Percentiles rank a stretch among this genome's conserved stretches.
Evolutionary conservation across 169 alveolate species (phyloP).

Genomic region (Amoebophrya sp.): DNA sequence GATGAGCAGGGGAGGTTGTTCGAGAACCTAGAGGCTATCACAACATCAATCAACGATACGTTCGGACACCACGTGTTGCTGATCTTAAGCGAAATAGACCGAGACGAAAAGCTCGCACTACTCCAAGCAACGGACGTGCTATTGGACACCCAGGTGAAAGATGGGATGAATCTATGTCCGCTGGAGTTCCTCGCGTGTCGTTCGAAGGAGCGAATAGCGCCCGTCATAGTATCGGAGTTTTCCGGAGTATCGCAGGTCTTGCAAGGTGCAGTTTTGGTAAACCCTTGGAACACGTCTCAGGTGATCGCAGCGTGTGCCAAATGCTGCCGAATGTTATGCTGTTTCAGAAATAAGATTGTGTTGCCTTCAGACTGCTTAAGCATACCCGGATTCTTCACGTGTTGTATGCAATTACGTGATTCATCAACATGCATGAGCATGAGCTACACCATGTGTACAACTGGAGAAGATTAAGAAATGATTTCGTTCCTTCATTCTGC

Average conservation of each 20-base stretch:
- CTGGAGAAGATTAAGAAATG: no score
- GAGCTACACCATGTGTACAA: no score
- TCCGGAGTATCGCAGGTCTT: conserved; percentile 53
- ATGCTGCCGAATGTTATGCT: background rate
- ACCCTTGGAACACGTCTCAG: conserved; percentile 33
- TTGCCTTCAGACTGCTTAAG: no score
- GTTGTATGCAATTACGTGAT: no score
- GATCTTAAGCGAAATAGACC: conserved; percentile 29
- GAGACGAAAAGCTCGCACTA: conserved; percentile 53
- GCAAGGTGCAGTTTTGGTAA: background rate
- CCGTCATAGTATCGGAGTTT: conserved; percentile 62
- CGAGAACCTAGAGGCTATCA: background rate
- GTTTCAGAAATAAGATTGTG: no score
- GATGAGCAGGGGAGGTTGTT: conserved; percentile 25
- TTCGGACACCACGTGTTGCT: conserved; percentile 38
- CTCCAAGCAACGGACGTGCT: conserved; percentile 64
- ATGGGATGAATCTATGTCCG: conserved; percentile 59
- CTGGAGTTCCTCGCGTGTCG: conserved; percentile 53
- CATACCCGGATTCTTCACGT: no score
- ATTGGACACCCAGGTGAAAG: conserved; percentile 65
- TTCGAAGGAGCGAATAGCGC: conserved; percentile 43
- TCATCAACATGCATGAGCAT: no score
- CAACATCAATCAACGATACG: conserved; percentile 25
- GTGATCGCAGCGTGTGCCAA: background rate
- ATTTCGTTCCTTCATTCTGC: no score